Evolutionary conservation across 306 rosid genomes (phyloP), one percentile per base, ranked within the genome.

Genomic region (Pachyrhizus erosus): DNA sequence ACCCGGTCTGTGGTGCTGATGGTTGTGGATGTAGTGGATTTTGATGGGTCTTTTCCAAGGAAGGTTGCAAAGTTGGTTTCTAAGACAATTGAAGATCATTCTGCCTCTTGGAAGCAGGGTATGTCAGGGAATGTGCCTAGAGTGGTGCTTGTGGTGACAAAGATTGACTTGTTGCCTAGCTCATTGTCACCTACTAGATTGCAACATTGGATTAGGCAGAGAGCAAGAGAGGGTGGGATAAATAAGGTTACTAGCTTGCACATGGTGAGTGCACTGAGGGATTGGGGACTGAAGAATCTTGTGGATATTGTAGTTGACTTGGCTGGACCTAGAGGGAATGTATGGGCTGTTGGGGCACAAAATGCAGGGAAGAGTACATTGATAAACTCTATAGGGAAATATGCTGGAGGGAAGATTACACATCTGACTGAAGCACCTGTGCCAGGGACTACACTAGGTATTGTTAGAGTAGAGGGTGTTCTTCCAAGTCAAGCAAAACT

Each of bases 301-400:
- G 91, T 93, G 71, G 96, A 93, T 17, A 90, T 91, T 83, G 85
- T 95, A 48, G 60, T 85, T 37, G 79, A 37, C 34, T 87, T 96
- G 85, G 98, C 88, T 4, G 99, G 99, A 66, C 84, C 90, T 8
- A 87, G 99, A 80, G 99, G 99, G 60, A 91, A 90, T 73, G 96
- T 93, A 73, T 96, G 99, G 99, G 93, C 91, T 20, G 84, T 96
- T 75, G 99, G 99, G 73, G 96, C 99, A 0, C 99, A 96, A 70
- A 96, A 96, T 84, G 99, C 98, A 1, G 99, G 99, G 61, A 96
- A 96, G 90, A 93, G 98, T 74, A 96, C 99, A 1, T 71, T 93
- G 77, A 90, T 96, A 52, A 96, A 96, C 73, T 88, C 96, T 1
- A 86, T 93, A 11, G 98, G 97, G 40, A 91, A 83, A 81, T 49